These are phyloP conservation scores for Lepidium didymum DNA, from an alignment of 345 rosid species.

Conservation along the genomic window DNA sequence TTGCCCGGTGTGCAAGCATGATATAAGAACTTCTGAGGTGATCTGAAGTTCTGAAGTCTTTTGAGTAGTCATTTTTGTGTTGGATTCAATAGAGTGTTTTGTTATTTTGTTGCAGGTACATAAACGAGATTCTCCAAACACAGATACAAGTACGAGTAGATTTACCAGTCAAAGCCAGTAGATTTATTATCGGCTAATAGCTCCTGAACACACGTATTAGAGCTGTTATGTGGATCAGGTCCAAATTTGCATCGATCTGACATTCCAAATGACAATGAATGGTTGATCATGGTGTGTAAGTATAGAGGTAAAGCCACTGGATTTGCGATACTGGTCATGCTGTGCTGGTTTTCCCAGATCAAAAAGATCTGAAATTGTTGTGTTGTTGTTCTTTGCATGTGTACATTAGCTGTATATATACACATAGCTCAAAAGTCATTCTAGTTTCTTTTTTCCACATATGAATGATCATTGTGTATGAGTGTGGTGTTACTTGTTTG, in stretches of 20 bases:
- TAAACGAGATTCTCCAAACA: constrained; percentile 1
- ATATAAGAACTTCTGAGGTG: constrained; percentile 52
- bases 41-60: background rate
- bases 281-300: background rate
- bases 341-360: background rate
- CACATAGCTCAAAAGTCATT: background rate
- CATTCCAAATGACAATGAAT: background rate
- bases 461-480: constrained; percentile 1
- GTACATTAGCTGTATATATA: constrained; percentile 15
- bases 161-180: constrained; percentile 18
- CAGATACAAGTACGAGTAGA: constrained; percentile 17
- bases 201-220: constrained; percentile 1
- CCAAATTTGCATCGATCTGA: constrained; percentile 13
- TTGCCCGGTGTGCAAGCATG: constrained; percentile 83
- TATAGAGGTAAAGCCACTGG: background rate
- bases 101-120: constrained; percentile 13
- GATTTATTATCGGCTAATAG: background rate
- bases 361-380: background rate
- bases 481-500: background rate
- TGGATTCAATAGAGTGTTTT: background rate
- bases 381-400: constrained; percentile 2
- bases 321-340: background rate
- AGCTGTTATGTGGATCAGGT: constrained; percentile 6
- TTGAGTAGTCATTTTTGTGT: background rate
- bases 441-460: background rate